Percentiles rank a stretch among this genome's conserved stretches.
phyloP scores from a whole-genome alignment of 352 stramenopile genomes.

The Phytophthora boehmeriae region DNA sequence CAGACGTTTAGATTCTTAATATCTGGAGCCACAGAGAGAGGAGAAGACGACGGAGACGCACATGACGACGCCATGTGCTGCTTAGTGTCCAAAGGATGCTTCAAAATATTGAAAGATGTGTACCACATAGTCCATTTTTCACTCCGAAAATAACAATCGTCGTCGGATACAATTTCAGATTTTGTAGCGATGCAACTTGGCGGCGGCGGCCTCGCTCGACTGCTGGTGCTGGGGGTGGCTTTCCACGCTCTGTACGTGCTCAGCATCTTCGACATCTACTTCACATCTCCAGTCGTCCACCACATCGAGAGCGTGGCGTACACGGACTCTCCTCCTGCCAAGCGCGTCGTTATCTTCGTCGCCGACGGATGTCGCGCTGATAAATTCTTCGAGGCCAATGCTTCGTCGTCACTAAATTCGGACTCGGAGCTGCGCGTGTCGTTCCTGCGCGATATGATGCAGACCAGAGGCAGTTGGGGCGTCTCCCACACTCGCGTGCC shows the following conservation, averaged over 20 bases:
- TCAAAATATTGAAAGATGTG: neutral
- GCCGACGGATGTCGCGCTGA: slow-evolving; percentile 85
- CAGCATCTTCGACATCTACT: slow-evolving; percentile 93
- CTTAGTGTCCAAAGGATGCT: neutral
- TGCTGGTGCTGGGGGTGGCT: slow-evolving; percentile 74
- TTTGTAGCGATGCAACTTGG: too few relatives aligned
- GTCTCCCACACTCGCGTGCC: slow-evolving; percentile 88
- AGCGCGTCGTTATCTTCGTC: slow-evolving; percentile 83
- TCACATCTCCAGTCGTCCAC: slow-evolving; percentile 81
- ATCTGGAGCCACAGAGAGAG: neutral
- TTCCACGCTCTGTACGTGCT: slow-evolving; percentile 88
- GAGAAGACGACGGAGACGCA: neutral
- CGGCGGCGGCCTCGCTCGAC: slow-evolving; percentile 21
- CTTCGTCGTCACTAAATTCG: neutral
- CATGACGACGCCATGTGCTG: slow-evolving; percentile 4
- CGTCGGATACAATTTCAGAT: too few relatives aligned
- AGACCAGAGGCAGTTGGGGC: slow-evolving; percentile 67
- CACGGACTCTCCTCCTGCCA: slow-evolving; percentile 46
- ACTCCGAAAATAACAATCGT: too few relatives aligned
- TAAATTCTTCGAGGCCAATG: slow-evolving; percentile 80
- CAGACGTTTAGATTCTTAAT: neutral
- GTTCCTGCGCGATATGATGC: slow-evolving; percentile 69
- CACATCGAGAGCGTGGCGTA: slow-evolving; percentile 63
- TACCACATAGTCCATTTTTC: too few relatives aligned
- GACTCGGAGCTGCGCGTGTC: slow-evolving; percentile 39